Conservation (phyloP, 2,329 filamentous ascomycete genomes). For the Didymellaceae sp. region DNA sequence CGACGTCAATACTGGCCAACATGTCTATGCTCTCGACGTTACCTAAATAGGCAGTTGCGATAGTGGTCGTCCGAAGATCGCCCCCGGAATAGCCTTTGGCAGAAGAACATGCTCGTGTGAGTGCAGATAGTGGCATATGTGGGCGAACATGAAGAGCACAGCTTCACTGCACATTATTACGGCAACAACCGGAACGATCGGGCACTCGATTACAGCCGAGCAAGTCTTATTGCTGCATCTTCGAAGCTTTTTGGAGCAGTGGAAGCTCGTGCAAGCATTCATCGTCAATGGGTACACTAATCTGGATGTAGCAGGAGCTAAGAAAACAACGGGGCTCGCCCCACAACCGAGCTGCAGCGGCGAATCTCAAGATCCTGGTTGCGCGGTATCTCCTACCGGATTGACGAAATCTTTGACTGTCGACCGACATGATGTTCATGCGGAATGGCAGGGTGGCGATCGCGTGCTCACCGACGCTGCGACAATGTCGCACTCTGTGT, state of each 20-base stretch:
- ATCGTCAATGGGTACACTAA: conserved; percentile 1
- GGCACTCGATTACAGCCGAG: too few species aligned
- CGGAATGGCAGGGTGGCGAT: conserved; percentile 3
- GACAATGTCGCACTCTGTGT: too few species aligned
- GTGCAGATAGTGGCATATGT: too few species aligned
- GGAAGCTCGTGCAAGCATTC: conserved; percentile 19
- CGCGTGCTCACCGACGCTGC: conserved; percentile 1
- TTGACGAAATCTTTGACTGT: background rate
- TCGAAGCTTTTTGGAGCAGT: conserved; percentile 9
- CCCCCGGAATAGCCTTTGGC: background rate
- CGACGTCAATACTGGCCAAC: conserved; percentile 10
- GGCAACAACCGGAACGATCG: too few species aligned
- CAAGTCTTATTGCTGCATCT: background rate
- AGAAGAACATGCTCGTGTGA: background rate
- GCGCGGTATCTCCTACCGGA: conserved; percentile 12
- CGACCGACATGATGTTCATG: conserved; percentile 4
- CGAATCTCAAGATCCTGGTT: conserved; percentile 3
- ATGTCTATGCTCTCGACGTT: conserved; percentile 16
- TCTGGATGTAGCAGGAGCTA: conserved; percentile 9
- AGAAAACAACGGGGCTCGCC: background rate
- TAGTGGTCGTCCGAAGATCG: conserved; percentile 10
- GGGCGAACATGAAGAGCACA: background rate
- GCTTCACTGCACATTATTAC: background rate
- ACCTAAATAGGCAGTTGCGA: conserved; percentile 19
- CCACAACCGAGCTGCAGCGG: conserved; percentile 1